A percentile compares a stretch with the other conserved stretches of the same genome.
These are phyloP conservation scores for Metahyphopichia silvanorum DNA, from an alignment of 805 yeast genomes.

Conservation along the genomic window DNA sequence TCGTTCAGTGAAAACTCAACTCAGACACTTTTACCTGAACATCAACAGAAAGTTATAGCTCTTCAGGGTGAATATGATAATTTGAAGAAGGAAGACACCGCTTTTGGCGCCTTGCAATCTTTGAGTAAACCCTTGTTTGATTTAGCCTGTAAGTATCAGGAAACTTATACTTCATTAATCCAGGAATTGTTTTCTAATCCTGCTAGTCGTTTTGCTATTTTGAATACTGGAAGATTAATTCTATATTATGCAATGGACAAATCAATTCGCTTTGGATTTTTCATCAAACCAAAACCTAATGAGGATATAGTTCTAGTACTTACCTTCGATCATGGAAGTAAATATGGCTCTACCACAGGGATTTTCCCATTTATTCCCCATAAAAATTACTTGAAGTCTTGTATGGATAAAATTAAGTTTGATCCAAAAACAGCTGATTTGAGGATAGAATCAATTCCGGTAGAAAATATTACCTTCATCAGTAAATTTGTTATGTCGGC, in stretches of 20 bases:
- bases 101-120: too few species aligned
- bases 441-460: slow-evolving; percentile 38
- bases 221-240: slow-evolving; percentile 55
- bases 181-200: slow-evolving; percentile 46
- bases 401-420: slow-evolving; percentile 34
- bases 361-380: slow-evolving; percentile 38
- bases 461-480: slow-evolving; percentile 41
- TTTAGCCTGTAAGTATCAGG: too few species aligned
- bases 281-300: slow-evolving; percentile 41
- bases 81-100: slow-evolving; percentile 20
- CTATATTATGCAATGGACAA: slow-evolving; percentile 51
- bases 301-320: slow-evolving; percentile 34
- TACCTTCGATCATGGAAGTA: slow-evolving; percentile 43
- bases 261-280: slow-evolving; percentile 48
- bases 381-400: slow-evolving; percentile 26
- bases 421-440: slow-evolving; percentile 30
- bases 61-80: slow-evolving; percentile 45
- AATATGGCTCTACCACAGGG: slow-evolving; percentile 18
- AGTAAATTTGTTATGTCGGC: slow-evolving; percentile 34
- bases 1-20: slow-evolving; percentile 90
- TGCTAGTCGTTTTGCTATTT: slow-evolving; percentile 40
- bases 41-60: slow-evolving; percentile 60
- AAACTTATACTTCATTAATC: too few species aligned
- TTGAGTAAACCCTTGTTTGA: too few species aligned
- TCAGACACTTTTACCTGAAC: slow-evolving; percentile 83